phyloP scores from a whole-genome alignment of 2,329 filamentous ascomycete species.

The Aspergillus caelatus region DNA sequence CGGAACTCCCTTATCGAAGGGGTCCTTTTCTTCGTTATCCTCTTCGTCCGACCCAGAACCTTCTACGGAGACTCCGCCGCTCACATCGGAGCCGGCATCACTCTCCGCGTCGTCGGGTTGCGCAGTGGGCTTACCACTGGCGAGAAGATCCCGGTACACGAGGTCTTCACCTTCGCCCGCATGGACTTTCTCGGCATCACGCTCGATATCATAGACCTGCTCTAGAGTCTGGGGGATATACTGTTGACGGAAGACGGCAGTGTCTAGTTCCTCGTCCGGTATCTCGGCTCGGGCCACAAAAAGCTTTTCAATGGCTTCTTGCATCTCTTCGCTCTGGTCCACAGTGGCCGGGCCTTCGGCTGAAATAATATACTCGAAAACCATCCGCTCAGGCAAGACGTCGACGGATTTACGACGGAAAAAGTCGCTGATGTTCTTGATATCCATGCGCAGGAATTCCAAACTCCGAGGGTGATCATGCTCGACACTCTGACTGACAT shows the following conservation, averaged over 20 bases:
- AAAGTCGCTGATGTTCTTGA: slow-evolving; percentile 95
- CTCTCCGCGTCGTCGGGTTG: slow-evolving; percentile 40
- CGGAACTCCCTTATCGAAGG: slow-evolving; percentile 68
- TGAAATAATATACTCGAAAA: slow-evolving; percentile 81
- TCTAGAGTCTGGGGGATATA: slow-evolving; percentile 96
- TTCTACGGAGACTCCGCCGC: slow-evolving; percentile 37
- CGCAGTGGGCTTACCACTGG: slow-evolving; percentile 56
- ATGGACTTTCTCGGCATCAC: slow-evolving; percentile 77
- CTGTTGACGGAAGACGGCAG: slow-evolving; percentile 91
- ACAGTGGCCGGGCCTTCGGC: slow-evolving; percentile 52
- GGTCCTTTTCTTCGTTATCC: slow-evolving; percentile 49
- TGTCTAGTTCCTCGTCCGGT: slow-evolving; percentile 68
- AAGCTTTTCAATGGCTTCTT: slow-evolving; percentile 65
- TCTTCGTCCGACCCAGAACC: slow-evolving; percentile 47
- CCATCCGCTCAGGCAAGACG: slow-evolving; percentile 73
- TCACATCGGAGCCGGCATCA: slow-evolving; percentile 37
- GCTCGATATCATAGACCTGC: slow-evolving; percentile 94
- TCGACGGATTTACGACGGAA: slow-evolving; percentile 86
- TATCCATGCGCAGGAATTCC: slow-evolving; percentile 96
- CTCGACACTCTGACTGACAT: slow-evolving; percentile 96
- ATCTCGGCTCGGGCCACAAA: slow-evolving; percentile 59
- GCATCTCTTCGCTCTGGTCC: slow-evolving; percentile 57
- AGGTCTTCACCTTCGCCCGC: slow-evolving; percentile 75
- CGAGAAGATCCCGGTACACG: slow-evolving; percentile 82
- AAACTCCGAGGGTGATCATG: slow-evolving; percentile 90